Percentiles rank a stretch among this genome's conserved stretches.
Conservation (phyloP, 2,329 filamentous ascomycete species). For the Metarhizium album region DNA sequence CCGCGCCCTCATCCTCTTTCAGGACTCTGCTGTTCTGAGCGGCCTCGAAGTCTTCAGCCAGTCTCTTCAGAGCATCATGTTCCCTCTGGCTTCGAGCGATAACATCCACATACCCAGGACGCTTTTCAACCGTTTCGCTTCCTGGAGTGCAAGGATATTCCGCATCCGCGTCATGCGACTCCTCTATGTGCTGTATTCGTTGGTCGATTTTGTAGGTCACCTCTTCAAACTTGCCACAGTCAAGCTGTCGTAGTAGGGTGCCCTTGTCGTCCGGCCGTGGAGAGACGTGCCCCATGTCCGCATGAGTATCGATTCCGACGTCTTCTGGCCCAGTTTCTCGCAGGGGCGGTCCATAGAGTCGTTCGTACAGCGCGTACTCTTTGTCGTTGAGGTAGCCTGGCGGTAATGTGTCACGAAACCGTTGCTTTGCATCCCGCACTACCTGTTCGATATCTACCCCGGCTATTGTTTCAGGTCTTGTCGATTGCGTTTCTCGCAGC, state of each 20-base stretch:
- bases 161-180: constrained; percentile 4
- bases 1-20: constrained; percentile 16
- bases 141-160: constrained; percentile 10
- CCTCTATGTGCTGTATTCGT: constrained; percentile 4
- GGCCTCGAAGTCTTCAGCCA: constrained; percentile 46
- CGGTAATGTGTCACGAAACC: constrained; percentile 69
- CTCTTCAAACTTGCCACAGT: constrained; percentile 51
- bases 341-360: constrained; percentile 69
- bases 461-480: neutral
- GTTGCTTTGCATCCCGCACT: constrained; percentile 60
- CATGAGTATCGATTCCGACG: constrained; percentile 36
- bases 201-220: constrained; percentile 34
- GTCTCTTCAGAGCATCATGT: constrained; percentile 42
- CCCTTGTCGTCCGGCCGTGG: constrained; percentile 22
- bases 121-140: constrained; percentile 16
- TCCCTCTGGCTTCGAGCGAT: constrained; percentile 44
- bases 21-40: constrained; percentile 26
- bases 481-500: constrained; percentile 12
- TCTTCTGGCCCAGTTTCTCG: constrained; percentile 50
- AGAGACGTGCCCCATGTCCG: constrained; percentile 21
- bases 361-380: constrained; percentile 66
- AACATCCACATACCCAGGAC: constrained; percentile 31
- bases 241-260: constrained; percentile 42
- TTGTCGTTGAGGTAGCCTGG: constrained; percentile 56
- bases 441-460: constrained; percentile 43